Evolutionary conservation across 2,329 filamentous ascomycete genomes (phyloP).

Genomic region (Chalara sp.): DNA sequence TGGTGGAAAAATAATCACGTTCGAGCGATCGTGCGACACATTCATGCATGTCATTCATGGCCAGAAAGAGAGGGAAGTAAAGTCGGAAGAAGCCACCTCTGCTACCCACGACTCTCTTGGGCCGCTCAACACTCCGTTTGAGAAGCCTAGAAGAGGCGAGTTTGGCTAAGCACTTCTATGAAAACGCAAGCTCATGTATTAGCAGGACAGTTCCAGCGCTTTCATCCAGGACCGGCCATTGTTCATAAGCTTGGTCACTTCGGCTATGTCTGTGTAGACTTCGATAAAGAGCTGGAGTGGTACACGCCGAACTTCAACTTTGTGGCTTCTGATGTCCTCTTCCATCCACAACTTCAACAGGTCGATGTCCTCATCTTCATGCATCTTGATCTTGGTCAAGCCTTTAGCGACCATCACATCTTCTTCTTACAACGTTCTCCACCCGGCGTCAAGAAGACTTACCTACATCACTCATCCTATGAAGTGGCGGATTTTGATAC

Average conservation of each 20-base stretch:
- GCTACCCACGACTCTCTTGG: slow-evolving; percentile 1
- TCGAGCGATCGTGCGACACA: slow-evolving; percentile 31
- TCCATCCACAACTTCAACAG: not conserved
- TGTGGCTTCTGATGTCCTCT: slow-evolving; percentile 28
- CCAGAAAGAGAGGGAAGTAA: slow-evolving; percentile 3
- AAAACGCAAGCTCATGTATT: not conserved
- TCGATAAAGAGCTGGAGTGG: slow-evolving; percentile 28
- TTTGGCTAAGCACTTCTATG: not conserved
- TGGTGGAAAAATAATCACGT: slow-evolving; percentile 43
- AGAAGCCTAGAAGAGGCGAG: slow-evolving; percentile 5
- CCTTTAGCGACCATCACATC: slow-evolving; percentile 45
- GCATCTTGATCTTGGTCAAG: slow-evolving; percentile 44
- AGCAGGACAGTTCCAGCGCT: slow-evolving; percentile 28
- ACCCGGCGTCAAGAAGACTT: slow-evolving; percentile 18
- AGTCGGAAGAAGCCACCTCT: not conserved
- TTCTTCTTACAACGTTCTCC: slow-evolving; percentile 37
- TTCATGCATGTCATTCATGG: slow-evolving; percentile 12
- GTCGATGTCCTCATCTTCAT: slow-evolving; percentile 39
- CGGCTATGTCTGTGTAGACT: slow-evolving; percentile 28
- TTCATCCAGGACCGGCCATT: slow-evolving; percentile 21
- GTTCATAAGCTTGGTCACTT: slow-evolving; percentile 35
- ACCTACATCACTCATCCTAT: slow-evolving; percentile 61
- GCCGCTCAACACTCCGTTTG: slow-evolving; percentile 4
- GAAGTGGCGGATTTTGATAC: slow-evolving; percentile 67
- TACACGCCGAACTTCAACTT: slow-evolving; percentile 37